phyloP scores from a whole-genome alignment of 768 basidiomycete species.

The Lentinula detonsa region DNA sequence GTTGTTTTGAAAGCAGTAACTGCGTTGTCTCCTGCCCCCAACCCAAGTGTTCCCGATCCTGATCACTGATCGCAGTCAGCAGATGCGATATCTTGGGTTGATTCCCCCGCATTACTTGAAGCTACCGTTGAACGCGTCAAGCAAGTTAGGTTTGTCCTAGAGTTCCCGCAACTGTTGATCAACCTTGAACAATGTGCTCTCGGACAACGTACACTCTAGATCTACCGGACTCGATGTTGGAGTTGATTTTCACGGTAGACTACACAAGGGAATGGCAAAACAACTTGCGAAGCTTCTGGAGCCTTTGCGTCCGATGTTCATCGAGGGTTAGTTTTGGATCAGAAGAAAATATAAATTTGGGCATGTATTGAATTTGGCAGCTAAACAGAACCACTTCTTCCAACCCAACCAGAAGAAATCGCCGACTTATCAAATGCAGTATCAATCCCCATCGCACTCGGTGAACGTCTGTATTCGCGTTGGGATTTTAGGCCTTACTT shows the following conservation, averaged over 20 bases:
- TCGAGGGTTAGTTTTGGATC: conserved; percentile 38
- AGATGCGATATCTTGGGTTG: conserved; percentile 46
- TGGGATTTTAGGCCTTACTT: conserved; percentile 62
- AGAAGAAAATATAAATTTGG: not conserved
- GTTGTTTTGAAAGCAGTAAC: not conserved
- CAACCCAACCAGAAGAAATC: conserved; percentile 56
- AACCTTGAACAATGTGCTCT: not conserved
- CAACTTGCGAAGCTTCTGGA: conserved; percentile 60
- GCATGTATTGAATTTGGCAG: not conserved
- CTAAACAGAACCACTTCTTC: conserved; percentile 46
- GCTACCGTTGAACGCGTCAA: conserved; percentile 48
- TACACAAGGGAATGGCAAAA: conserved; percentile 66
- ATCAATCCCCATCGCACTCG: conserved; percentile 54
- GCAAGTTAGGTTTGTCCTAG: conserved; percentile 31
- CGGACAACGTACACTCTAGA: not conserved
- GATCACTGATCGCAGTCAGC: not conserved
- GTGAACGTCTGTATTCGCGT: conserved; percentile 59
- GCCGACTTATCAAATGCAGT: conserved; percentile 49
- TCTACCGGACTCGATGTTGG: conserved; percentile 57
- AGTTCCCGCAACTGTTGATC: not conserved
- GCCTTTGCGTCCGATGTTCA: conserved; percentile 55
- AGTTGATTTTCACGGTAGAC: conserved; percentile 64
- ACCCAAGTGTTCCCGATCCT: not conserved
- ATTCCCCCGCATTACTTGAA: conserved; percentile 47
- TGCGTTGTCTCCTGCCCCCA: not conserved